These are phyloP conservation scores for Cyclotella choctawhatcheeana DNA, from an alignment of 108 stramenopile genomes.

Conservation along the genomic window DNA sequence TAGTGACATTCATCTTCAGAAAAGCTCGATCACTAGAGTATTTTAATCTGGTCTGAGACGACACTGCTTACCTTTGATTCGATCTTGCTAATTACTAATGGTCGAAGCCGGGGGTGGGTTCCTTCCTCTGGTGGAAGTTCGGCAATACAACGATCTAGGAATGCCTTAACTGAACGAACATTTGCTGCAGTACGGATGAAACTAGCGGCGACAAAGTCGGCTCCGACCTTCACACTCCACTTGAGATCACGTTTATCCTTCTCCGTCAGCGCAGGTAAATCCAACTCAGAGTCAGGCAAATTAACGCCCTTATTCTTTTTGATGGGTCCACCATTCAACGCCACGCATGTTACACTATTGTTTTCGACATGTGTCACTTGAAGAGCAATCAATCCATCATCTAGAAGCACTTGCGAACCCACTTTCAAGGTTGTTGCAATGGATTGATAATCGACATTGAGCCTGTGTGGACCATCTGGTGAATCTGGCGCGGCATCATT, in stretches of 20 bases:
- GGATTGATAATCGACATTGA: slow-evolving; percentile 82
- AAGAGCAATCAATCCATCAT: slow-evolving; percentile 86
- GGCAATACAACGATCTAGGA: slow-evolving; percentile 69
- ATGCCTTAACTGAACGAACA: slow-evolving; percentile 75
- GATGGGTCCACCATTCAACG: slow-evolving; percentile 76
- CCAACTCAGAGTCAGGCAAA: slow-evolving; percentile 72
- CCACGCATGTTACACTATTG: slow-evolving; percentile 56
- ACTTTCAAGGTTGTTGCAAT: slow-evolving; percentile 68
- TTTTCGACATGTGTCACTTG: slow-evolving; percentile 64
- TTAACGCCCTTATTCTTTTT: slow-evolving; percentile 88
- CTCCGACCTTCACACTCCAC: slow-evolving; percentile 71
- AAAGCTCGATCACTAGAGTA: no score
- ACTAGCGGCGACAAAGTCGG: slow-evolving; percentile 89
- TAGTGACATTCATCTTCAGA: no score
- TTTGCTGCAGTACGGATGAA: slow-evolving; percentile 87
- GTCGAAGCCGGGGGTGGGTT: slow-evolving; percentile 45
- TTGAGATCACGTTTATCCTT: slow-evolving; percentile 87
- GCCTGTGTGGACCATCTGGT: slow-evolving; percentile 51
- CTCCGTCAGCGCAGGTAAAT: slow-evolving; percentile 87
- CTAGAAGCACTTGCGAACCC: slow-evolving; percentile 68
- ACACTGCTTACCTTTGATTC: no score
- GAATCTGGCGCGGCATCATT: slow-evolving; percentile 53
- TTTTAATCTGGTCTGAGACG: no score
- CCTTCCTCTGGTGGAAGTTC: slow-evolving; percentile 48
- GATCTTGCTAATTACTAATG: slow-evolving; percentile 89